Conservation (phyloP, 2,329 filamentous ascomycete genomes). For the Madurella mycetomatis region DNA sequence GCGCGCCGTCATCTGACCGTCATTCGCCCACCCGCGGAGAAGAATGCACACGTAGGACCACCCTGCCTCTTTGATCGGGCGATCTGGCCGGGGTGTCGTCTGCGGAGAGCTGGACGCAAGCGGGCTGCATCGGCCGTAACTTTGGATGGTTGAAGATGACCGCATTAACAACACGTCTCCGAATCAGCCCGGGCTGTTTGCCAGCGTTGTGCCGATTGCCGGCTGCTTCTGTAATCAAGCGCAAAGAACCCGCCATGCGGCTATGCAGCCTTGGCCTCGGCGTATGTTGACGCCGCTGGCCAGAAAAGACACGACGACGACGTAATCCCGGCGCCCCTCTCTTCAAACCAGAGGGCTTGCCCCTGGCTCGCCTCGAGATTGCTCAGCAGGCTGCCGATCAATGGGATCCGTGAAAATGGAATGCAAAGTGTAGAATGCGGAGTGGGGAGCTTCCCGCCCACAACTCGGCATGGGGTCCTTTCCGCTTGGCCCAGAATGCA, state of each 20-base stretch:
- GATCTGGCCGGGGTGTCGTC: neutral
- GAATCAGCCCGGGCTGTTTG: no score
- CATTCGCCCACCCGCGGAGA: neutral
- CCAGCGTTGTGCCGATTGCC: neutral
- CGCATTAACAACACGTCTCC: no score
- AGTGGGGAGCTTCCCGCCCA: neutral
- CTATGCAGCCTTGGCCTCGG: conserved; percentile 1
- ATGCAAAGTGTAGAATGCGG: neutral
- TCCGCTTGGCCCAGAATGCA: neutral
- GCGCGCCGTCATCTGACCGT: conserved; percentile 6
- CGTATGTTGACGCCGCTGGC: neutral
- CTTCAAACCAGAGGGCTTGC: no score
- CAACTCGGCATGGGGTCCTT: conserved; percentile 2
- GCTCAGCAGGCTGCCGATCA: conserved; percentile 8
- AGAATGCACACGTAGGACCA: neutral
- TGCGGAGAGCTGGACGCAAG: neutral
- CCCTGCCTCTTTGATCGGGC: neutral
- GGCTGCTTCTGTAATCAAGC: neutral
- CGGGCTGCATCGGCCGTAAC: no score
- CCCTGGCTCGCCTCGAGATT: neutral
- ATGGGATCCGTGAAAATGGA: conserved; percentile 3
- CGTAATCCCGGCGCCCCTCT: conserved; percentile 11
- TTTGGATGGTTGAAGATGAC: no score
- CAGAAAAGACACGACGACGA: conserved; percentile 8
- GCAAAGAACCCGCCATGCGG: neutral